Evolutionary conservation across 768 basidiomycete genomes (phyloP).

Genomic region (Phaeotremella skinneri): DNA sequence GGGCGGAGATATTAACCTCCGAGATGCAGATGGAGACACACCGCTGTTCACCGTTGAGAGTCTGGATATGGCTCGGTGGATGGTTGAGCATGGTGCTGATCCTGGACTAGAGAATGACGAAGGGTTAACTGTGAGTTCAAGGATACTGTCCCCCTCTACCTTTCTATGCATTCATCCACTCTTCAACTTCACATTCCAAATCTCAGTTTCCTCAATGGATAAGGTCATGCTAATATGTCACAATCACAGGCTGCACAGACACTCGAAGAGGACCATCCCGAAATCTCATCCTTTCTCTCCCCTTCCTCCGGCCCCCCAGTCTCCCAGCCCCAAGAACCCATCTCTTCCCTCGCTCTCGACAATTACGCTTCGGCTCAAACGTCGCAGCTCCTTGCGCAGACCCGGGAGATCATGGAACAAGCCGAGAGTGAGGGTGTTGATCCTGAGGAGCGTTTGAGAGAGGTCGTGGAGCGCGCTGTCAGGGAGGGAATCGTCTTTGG

Average conservation of each 20-base stretch:
- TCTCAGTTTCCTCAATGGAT: not conserved
- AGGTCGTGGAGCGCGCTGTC: conserved; percentile 65
- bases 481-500: conserved; percentile 57
- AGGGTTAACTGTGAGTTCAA: conserved; percentile 67
- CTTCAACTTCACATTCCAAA: not conserved
- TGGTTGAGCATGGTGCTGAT: conserved; percentile 74
- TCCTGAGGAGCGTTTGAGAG: conserved; percentile 64
- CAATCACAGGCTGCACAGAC: conserved; percentile 40
- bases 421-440: conserved; percentile 62
- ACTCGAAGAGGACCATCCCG: conserved; percentile 46
- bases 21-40: conserved; percentile 84
- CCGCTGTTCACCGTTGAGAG: conserved; percentile 87
- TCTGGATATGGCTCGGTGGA: conserved; percentile 69
- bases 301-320: conserved; percentile 8
- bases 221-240: conserved; percentile 5
- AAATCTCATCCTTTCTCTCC: conserved; percentile 40
- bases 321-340: conserved; percentile 2
- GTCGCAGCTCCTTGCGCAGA: conserved; percentile 63
- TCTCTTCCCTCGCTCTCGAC: conserved; percentile 69
- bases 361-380: conserved; percentile 69
- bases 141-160: too few relatives aligned
- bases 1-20: conserved; percentile 85
- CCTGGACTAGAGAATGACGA: conserved; percentile 65
- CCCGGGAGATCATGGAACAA: conserved; percentile 66
- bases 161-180: not conserved